Evolutionary conservation across 2,329 filamentous ascomycete species (phyloP), one percentile per base, ranked within the genome.

Genomic region (Xylaria sp.): DNA sequence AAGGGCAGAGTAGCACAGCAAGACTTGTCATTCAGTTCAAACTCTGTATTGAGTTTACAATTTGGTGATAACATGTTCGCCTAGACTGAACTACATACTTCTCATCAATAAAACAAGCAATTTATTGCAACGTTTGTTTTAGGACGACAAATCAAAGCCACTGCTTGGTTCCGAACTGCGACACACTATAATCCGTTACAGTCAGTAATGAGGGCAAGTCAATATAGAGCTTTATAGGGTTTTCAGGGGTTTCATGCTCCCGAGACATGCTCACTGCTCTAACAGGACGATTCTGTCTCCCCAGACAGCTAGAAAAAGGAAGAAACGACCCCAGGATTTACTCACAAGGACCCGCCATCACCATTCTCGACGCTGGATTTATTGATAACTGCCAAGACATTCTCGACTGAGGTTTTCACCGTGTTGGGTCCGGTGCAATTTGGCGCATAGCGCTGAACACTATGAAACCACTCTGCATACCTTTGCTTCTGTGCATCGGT

Each of bases 301-400:
- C 13, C 4, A 18, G 18, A 46, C 18, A 7, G 41, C 41, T 18
- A 46, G 7, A 46, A 46, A 3, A 46, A 46, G 15, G 13, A 46
- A 46, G 41, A 46, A 46, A 18, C 34, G 2, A 37, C 7, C 10
- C 5, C 34, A 37, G 34, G 34, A 8, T 13, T 7, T 18, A 46
- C 41, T 46, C 41, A 46, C 41, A 46, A 46, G 18, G 41, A 46
- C 2, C 41, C 41, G 7, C 41, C 41, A n/a, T 46, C 41, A 18
- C 41, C 41, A 46, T 46, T 46, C 41, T 46, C 41, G 41, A 46
- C 41, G 41, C 41, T 46, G 41, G 13, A 46, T 46, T 46, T 46
- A 46, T n/a, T 15, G 18, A 46, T 46, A 2, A 46, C 15, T 7
- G 13, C 18, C 13, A 46, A 18, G 15, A 46, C 18, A 46, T 46